These are phyloP conservation scores for Hapsidospora chrysogenum DNA, from an alignment of 495 filamentous ascomycete genomes.

Conservation along the genomic window DNA sequence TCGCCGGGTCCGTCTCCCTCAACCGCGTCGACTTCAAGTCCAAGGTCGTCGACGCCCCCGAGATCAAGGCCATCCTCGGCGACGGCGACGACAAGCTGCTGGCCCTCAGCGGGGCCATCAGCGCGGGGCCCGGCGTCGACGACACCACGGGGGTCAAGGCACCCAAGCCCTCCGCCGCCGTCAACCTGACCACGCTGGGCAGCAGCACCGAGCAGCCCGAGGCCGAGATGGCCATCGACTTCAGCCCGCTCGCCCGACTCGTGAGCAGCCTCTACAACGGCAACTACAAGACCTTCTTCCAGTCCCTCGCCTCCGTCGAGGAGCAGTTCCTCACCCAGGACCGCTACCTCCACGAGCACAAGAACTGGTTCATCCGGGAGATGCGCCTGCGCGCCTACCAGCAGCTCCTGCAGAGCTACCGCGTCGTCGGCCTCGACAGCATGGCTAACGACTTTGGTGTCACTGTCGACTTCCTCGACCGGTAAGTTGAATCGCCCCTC, in stretches of 20 bases:
- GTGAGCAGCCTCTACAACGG: constrained; percentile 85
- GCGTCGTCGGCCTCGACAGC: constrained; percentile 84
- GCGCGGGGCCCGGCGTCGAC: constrained; percentile 64
- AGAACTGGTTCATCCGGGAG: constrained; percentile 89
- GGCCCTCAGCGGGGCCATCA: constrained; percentile 58
- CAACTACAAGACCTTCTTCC: constrained; percentile 85
- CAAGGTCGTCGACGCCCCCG: constrained; percentile 93
- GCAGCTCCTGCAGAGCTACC: constrained; percentile 93
- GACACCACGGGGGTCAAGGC: constrained; percentile 59
- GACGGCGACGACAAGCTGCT: constrained; percentile 73
- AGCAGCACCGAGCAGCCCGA: constrained; percentile 50
- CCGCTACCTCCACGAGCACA: constrained; percentile 85
- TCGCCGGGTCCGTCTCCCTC: constrained; percentile 83
- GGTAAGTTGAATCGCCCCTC: constrained; percentile 34
- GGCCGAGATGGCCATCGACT: constrained; percentile 64
- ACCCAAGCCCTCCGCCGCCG: constrained; percentile 37
- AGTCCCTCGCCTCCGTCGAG: constrained; percentile 78
- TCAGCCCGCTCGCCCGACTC: constrained; percentile 63
- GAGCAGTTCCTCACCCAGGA: constrained; percentile 87
- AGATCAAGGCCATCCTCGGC: constrained; percentile 92
- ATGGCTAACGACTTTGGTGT: constrained; percentile 97
- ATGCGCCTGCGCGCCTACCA: constrained; percentile 93
- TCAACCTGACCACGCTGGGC: constrained; percentile 73
- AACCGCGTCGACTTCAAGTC: constrained; percentile 97
- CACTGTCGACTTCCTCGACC: constrained; percentile 86